Base-by-base conservation (phyloP, 1,284 basidiomycete species). In the Kwoniella shivajii region DNA sequence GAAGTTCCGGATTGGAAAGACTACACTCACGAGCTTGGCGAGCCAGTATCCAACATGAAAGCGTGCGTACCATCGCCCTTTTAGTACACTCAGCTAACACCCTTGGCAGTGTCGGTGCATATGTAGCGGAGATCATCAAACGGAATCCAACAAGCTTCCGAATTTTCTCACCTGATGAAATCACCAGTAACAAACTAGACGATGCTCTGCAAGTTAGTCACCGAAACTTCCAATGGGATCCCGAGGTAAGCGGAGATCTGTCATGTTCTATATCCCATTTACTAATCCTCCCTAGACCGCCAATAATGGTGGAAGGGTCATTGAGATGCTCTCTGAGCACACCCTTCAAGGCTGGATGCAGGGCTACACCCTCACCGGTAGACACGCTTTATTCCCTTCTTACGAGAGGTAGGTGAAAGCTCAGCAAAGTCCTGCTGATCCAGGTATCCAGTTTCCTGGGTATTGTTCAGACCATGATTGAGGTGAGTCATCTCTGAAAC, bases 151-250 rank as follows among this genome's bases (percentile, higher is more conserved):
- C 79, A 26, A 80, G 82, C 0, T 92, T 93, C 82, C 83, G 92
- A 50, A 88, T 94, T 59, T 93, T 93, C 80, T 90, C 88, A n/a
- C 92, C 92, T 0, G 92, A 95, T 68, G 78, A 79, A 67, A 82
- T 93, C n/a, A 85, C 86, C 7, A 90, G 88, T 31, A 94, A 94
- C 80, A 92, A 94, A 78, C 84, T 95, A 18, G 88, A 89, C 68
- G 88, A 84, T 3, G 85, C 88, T 5, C 83, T 92, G 45, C 81
- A 87, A 45, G 57, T 75, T 57, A 77, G 73, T 45, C 73, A 73
- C 75, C 84, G 90, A 50, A 86, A 90, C 78, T 87, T 92, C 75
- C 90, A 93, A 76, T 68, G 68, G 88, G 91, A 93, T 68, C 80
- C 80, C 1, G 76, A 79, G 51, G 79, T 66, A 14, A 22, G 24